Evolutionary conservation across 192 early-diverging fungal species (phyloP).

Genomic region (Coemansia sp.): DNA sequence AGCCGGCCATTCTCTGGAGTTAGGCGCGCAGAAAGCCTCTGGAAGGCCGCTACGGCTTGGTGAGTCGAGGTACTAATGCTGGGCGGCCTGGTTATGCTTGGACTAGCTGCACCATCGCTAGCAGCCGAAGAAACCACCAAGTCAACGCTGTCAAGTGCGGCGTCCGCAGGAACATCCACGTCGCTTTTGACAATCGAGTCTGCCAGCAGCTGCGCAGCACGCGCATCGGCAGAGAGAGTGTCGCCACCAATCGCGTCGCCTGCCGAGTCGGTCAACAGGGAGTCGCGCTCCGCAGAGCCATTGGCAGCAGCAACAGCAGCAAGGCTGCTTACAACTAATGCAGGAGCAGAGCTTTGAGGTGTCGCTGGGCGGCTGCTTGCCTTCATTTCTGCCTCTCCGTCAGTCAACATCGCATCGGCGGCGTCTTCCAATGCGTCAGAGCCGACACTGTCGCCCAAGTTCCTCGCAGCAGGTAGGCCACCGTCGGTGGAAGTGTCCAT

Average conservation of each 20-base stretch:
- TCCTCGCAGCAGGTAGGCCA: background rate
- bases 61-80: constrained; percentile 1
- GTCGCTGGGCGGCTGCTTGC: background rate
- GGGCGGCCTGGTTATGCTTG: background rate
- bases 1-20: constrained; percentile 41
- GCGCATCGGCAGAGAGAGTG: background rate
- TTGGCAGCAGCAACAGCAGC: background rate
- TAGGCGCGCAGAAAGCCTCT: constrained; percentile 32
- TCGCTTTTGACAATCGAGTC: background rate
- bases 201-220: background rate
- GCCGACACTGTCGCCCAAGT: background rate
- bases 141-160: background rate
- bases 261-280: background rate
- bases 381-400: background rate
- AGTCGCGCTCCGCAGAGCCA: background rate
- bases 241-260: background rate
- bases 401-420: background rate
- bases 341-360: background rate
- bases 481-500: background rate
- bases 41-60: constrained; percentile 24
- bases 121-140: background rate
- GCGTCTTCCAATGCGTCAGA: background rate
- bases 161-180: background rate
- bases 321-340: too few relatives aligned
- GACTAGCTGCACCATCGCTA: constrained; percentile 1